Conservation (phyloP, 805 yeast species). For the Metschnikowia baotianmanensis region DNA sequence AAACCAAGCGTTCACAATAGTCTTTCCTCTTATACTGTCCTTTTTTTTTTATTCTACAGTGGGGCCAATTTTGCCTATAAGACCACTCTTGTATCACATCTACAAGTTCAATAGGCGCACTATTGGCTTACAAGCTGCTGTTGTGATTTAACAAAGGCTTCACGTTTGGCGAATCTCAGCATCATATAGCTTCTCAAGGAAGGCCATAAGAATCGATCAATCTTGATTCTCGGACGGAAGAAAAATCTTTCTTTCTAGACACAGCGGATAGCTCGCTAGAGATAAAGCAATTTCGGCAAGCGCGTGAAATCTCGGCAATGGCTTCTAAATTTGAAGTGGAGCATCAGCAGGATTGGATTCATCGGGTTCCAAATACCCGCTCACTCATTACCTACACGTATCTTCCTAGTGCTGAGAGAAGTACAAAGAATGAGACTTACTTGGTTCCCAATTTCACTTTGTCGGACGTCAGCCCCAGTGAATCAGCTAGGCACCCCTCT, state of each 20-base stretch:
- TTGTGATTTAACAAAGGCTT: too few species aligned
- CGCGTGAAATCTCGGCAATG: slow-evolving; percentile 4
- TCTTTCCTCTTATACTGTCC: too few species aligned
- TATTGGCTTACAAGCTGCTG: too few species aligned
- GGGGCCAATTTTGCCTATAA: too few species aligned
- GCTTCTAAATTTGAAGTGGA: slow-evolving; percentile 9
- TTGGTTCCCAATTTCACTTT: slow-evolving; percentile 7
- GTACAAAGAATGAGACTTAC: slow-evolving; percentile 1
- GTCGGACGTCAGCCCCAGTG: slow-evolving; percentile 1
- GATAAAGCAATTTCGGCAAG: slow-evolving; percentile 6
- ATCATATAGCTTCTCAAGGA: too few species aligned
- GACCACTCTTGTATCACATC: too few species aligned
- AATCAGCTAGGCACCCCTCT: slow-evolving; percentile 8
- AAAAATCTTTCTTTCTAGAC: not conserved
- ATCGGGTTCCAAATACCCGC: slow-evolving; percentile 23
- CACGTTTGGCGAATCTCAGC: too few species aligned
- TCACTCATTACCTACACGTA: slow-evolving; percentile 9
- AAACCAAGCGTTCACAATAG: too few species aligned
- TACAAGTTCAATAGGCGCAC: too few species aligned
- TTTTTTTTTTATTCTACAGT: too few species aligned
- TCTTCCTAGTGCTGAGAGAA: not conserved
- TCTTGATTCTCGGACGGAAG: not conserved
- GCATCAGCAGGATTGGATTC: slow-evolving; percentile 9
- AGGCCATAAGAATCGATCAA: too few species aligned
- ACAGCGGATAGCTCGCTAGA: slow-evolving; percentile 1